Evolutionary conservation across 2,329 filamentous ascomycete genomes (phyloP).

Genomic region (Fusarium redolens): DNA sequence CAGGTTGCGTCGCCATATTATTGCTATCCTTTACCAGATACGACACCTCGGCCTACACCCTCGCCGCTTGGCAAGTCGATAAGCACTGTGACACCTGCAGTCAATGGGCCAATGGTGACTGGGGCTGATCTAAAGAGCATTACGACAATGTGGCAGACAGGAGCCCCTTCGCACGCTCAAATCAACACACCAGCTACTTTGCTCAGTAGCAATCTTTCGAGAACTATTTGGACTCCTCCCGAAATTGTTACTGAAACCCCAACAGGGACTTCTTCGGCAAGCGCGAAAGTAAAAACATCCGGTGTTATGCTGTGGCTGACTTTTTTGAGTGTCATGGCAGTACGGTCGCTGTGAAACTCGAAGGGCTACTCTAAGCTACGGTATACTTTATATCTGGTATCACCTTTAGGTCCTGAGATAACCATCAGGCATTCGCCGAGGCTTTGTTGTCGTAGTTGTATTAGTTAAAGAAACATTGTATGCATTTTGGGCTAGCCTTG

Average conservation of each 20-base stretch:
- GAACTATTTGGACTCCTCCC: constrained; percentile 4
- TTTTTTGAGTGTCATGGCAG: neutral
- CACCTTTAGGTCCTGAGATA: neutral
- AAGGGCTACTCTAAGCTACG: neutral
- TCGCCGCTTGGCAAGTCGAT: neutral
- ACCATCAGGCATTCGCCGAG: neutral
- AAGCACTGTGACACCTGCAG: neutral
- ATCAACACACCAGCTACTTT: neutral
- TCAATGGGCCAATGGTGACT: neutral
- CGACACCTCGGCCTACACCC: neutral
- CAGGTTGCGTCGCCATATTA: neutral
- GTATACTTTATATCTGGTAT: neutral
- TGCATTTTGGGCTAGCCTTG: neutral
- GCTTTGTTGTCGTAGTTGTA: neutral
- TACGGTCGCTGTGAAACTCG: neutral
- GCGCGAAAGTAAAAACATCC: neutral
- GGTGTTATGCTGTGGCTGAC: constrained; percentile 1
- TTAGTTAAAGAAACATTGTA: neutral
- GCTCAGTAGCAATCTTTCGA: constrained; percentile 5
- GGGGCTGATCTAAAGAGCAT: neutral
- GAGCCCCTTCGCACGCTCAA: neutral
- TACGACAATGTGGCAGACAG: neutral
- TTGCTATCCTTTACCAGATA: neutral
- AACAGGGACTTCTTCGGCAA: neutral
- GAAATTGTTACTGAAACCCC: constrained; percentile 2